Evolutionary conservation across 2,329 filamentous ascomycete genomes (phyloP), one percentile per base, ranked within the genome.

Genomic region (Stemphylium lycopersici): DNA sequence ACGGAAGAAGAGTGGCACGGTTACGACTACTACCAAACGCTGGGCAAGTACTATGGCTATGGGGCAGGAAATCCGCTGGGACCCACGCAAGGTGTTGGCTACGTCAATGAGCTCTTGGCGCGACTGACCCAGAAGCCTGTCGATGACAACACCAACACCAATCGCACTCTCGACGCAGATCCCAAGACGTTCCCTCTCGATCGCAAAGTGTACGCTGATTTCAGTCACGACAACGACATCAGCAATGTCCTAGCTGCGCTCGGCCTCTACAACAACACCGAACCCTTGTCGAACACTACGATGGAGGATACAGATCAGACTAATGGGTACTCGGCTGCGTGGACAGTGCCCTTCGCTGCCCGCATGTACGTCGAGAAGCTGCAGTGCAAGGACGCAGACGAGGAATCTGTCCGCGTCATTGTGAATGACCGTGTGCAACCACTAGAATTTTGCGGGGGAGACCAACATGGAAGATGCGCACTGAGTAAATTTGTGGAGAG

Each of bases 151-250:
- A 96, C 91, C 0, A 86, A 81, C 49, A 91, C 88, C 5, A 96
- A 97, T 74, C 79, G 78, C 32, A 96, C 92, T 0, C 81, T 96
- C 0, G 90, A 96, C 71, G 77, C 78, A 4, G 80, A 86, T 53
- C 77, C 83, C 0, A 70, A 75, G 6, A 93, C 90, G 0, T 97
- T 96, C 67, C 92, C 93, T 0, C 78, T 96, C 0, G 81, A 76
- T 20, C 73, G 74, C 26, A 77, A 77, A 10, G 77, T 96, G 1
- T 97, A 96, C 68, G 92, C 91, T 0, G 93, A 97, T 75, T 96
- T 97, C 70, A 90, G 87, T 59, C 93, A 97, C 75, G 93, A 97
- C 76, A 96, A 96, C 73, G 87, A 89, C 69, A 91, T 97, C 86
- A 85, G 84, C 26, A 83, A 84, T 6, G 85, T 96, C 6, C 90